Evolutionary conservation across 2,329 filamentous ascomycete species (phyloP).

Genomic region (Calonectria crousiana): DNA sequence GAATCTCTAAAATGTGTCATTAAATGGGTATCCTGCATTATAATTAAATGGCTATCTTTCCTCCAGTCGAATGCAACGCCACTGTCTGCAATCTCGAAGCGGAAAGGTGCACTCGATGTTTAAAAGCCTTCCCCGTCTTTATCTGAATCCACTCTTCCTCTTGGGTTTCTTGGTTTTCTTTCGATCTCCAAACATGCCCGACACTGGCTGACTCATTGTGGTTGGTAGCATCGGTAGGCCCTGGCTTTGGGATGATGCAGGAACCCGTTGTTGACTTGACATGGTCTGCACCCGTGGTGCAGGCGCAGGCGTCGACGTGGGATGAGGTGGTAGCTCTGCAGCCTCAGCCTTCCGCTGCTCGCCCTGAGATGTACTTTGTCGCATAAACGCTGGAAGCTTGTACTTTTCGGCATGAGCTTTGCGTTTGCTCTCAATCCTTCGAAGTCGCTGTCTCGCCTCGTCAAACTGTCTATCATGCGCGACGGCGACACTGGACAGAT

Average conservation of each 20-base stretch:
- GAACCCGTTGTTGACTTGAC: slow-evolving; percentile 52
- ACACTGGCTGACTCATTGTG: slow-evolving; percentile 60
- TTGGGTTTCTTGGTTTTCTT: slow-evolving; percentile 58
- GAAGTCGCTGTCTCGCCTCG: slow-evolving; percentile 48
- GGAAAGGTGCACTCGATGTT: background rate
- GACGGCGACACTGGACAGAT: slow-evolving; percentile 54
- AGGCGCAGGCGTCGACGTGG: slow-evolving; percentile 28
- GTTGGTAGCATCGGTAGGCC: slow-evolving; percentile 44
- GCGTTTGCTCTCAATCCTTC: slow-evolving; percentile 49
- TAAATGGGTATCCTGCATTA: background rate
- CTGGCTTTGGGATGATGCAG: slow-evolving; percentile 51
- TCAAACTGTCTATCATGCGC: slow-evolving; percentile 52
- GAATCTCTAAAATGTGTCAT: background rate
- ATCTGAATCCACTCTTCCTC: slow-evolving; percentile 57
- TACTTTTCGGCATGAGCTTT: slow-evolving; percentile 51
- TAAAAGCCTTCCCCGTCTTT: background rate
- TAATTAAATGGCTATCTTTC: background rate
- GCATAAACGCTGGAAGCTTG: slow-evolving; percentile 46
- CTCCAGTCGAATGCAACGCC: background rate
- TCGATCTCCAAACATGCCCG: slow-evolving; percentile 61
- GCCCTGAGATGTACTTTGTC: slow-evolving; percentile 40
- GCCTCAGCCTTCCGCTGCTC: slow-evolving; percentile 27
- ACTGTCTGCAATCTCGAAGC: background rate
- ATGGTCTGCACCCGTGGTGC: slow-evolving; percentile 44
- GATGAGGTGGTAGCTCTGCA: slow-evolving; percentile 29